Percentiles rank a stretch among this genome's conserved stretches.
phyloP scores from a whole-genome alignment of 2,329 filamentous ascomycete species.

The Curvularia spicifera region DNA sequence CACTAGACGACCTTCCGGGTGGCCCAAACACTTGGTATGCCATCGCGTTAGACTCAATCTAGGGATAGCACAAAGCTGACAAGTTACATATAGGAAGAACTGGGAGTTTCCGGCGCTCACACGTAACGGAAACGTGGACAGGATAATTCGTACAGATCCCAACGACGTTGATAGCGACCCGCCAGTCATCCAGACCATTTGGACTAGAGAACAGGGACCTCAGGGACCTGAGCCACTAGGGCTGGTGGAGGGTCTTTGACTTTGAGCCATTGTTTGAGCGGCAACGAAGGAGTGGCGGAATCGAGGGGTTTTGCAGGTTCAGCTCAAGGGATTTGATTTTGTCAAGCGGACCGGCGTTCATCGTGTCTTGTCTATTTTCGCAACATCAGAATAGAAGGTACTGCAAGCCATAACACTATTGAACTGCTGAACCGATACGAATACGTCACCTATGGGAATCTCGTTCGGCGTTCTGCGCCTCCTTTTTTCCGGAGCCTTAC shows the following conservation, averaged over 20 bases:
- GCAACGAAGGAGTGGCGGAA: background rate
- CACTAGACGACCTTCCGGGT: background rate
- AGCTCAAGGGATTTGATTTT: background rate
- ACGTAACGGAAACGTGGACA: background rate
- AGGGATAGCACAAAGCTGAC: background rate
- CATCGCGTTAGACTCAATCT: background rate
- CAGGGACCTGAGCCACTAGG: background rate
- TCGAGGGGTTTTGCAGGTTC: background rate
- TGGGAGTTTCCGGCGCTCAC: slow-evolving; percentile 1
- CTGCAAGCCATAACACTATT: background rate
- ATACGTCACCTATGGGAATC: slow-evolving; percentile 1
- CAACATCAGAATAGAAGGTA: background rate
- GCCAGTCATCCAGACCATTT: background rate
- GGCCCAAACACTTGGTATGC: background rate
- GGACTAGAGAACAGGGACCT: background rate
- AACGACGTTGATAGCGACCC: background rate
- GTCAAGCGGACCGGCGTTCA: background rate
- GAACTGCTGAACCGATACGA: background rate
- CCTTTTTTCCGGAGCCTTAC: background rate
- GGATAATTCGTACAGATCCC: background rate
- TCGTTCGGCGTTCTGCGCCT: background rate
- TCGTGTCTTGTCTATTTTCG: background rate
- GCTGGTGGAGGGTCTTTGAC: too few species aligned
- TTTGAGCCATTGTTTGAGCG: background rate
- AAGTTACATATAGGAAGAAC: background rate